Evolutionary conservation across 2,329 filamentous ascomycete genomes (phyloP).

Genomic region (Xylaria sp.): DNA sequence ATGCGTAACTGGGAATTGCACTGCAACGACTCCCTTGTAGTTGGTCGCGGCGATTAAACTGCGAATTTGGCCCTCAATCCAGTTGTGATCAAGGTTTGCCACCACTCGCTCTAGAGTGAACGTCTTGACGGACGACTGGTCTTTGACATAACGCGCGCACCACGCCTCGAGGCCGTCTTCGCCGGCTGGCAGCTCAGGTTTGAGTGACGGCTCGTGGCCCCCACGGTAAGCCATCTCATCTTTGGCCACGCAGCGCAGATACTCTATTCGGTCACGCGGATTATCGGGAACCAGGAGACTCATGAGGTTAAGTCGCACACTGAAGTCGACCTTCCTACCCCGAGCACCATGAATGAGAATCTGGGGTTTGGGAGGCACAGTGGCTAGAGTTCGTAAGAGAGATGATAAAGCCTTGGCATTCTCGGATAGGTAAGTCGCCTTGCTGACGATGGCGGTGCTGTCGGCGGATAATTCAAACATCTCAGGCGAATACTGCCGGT

Average conservation of each 20-base stretch:
- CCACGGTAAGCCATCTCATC: slow-evolving; percentile 59
- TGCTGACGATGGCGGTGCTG: slow-evolving; percentile 52
- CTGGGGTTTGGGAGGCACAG: slow-evolving; percentile 60
- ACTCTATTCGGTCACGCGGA: slow-evolving; percentile 53
- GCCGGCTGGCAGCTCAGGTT: slow-evolving; percentile 49
- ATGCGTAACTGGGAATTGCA: slow-evolving; percentile 32
- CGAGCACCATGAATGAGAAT: slow-evolving; percentile 56
- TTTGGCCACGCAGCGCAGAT: slow-evolving; percentile 55
- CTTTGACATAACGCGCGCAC: slow-evolving; percentile 54
- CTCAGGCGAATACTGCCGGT: slow-evolving; percentile 58
- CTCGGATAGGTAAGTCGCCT: slow-evolving; percentile 54
- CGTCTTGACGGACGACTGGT: slow-evolving; percentile 51
- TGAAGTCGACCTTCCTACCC: slow-evolving; percentile 55
- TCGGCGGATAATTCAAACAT: slow-evolving; percentile 58
- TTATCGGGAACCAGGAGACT: slow-evolving; percentile 56
- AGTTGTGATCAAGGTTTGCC: slow-evolving; percentile 59
- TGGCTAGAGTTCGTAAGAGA: slow-evolving; percentile 55
- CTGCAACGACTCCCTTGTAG: slow-evolving; percentile 52
- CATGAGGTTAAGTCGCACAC: slow-evolving; percentile 61
- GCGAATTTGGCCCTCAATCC: slow-evolving; percentile 60
- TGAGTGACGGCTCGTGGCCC: slow-evolving; percentile 48
- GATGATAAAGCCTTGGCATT: slow-evolving; percentile 52
- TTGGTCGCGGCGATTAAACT: slow-evolving; percentile 55
- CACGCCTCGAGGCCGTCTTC: slow-evolving; percentile 55
- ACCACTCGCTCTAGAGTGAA: slow-evolving; percentile 60